Base-by-base conservation (phyloP, 1,284 basidiomycete genomes). In the Inonotus obliquus region DNA sequence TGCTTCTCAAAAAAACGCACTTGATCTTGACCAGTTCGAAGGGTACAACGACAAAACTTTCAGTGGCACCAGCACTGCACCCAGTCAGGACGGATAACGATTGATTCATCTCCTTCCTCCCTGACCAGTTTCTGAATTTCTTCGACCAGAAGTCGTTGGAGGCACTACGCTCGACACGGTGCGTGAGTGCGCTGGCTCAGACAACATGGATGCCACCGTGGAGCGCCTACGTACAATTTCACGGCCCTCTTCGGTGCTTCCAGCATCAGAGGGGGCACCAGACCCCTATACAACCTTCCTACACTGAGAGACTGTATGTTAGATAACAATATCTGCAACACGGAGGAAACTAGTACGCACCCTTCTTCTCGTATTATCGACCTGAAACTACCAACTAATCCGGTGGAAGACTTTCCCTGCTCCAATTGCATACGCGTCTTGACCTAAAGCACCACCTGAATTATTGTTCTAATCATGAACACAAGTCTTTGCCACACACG, bases 341-440 rank as follows among this genome's bases (percentile, higher is more conserved):
- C 41, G 17, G 49, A 54, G 23, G 19, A 48, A 14, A 14, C 45
- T 59, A 59, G 44, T 48, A 72, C 86, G 68, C 67, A 95, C 93
- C 94, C 93, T 80, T 96, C 94, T 71, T 89, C 81, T 56, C 81
- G 85, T 39, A 96, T 78, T 68, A 96, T 96, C 10, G 83, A 79
- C 63, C 77, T 77, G 71, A 96, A 87, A 49, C 83, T 89, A 55
- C 92, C 91, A 13, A 98, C 76, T 71, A 98, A 85, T n/a, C 95
- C 89, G 60, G 84, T 77, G 56, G 82, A 77, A 41, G 82, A 78
- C 74, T 92, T 93, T 17, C 90, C 91, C 5, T 87, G 91, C 73
- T 94, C 91, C 27, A 99, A 81, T 74, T 99, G 97, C 87, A 98
- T 96, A 37, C 96, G 91, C 11, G 96, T 99, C 80, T 99, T 99